A percentile compares a stretch with the other conserved stretches of the same genome.
phyloP scores from a whole-genome alignment of 768 basidiomycete species.

The Leccinum subtestaceum region DNA sequence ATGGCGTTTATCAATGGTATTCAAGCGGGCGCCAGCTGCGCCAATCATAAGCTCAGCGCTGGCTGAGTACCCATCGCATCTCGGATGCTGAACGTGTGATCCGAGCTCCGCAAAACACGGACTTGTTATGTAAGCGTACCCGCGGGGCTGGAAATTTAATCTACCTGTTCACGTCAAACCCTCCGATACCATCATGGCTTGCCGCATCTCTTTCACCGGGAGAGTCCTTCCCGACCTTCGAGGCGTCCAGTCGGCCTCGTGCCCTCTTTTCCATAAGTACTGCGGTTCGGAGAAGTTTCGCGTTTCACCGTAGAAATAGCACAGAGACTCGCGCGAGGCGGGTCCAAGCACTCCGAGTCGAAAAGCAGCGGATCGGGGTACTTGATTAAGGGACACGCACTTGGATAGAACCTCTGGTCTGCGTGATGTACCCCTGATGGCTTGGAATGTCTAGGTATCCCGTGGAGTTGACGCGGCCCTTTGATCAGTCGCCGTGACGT shows the following conservation, averaged over 20 bases:
- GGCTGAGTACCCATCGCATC: slow-evolving; percentile 5
- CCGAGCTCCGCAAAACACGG: slow-evolving; percentile 29
- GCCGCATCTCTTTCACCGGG: not conserved
- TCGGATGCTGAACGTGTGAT: slow-evolving; percentile 25
- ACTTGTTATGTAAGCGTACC: slow-evolving; percentile 23
- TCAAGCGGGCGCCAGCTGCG: slow-evolving; percentile 8
- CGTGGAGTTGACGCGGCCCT: slow-evolving; percentile 37
- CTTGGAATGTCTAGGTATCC: slow-evolving; percentile 22
- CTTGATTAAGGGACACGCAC: slow-evolving; percentile 9
- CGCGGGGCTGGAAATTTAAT: not conserved
- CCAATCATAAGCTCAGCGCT: not conserved
- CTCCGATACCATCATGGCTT: not conserved
- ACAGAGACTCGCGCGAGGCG: not conserved
- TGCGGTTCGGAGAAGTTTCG: slow-evolving; percentile 1
- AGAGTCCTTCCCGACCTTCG: slow-evolving; percentile 2
- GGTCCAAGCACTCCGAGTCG: slow-evolving; percentile 5
- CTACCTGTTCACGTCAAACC: slow-evolving; percentile 3
- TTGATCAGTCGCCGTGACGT: slow-evolving; percentile 39
- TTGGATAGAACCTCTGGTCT: slow-evolving; percentile 8
- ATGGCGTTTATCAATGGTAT: slow-evolving; percentile 31
- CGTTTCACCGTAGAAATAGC: slow-evolving; percentile 16
- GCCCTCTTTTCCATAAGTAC: slow-evolving; percentile 7
- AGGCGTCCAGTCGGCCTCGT: slow-evolving; percentile 1
- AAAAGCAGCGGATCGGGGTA: slow-evolving; percentile 11
- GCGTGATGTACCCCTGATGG: slow-evolving; percentile 37